Evolutionary conservation across 2,329 filamentous ascomycete species (phyloP).

Genomic region (Aspergillus sp.): DNA sequence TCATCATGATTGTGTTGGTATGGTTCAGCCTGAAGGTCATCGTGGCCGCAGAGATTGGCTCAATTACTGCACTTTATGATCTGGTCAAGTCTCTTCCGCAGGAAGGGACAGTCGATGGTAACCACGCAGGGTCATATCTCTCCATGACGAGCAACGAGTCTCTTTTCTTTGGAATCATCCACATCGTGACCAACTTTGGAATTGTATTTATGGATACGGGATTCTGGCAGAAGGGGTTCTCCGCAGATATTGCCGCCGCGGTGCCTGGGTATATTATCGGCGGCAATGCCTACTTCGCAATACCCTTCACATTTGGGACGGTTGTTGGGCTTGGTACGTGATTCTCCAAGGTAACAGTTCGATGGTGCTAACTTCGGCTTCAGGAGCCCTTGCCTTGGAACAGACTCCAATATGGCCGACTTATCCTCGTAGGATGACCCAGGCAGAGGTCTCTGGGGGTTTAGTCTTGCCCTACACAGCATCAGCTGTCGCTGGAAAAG

Average conservation of each 20-base stretch:
- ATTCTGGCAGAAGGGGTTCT: constrained; percentile 49
- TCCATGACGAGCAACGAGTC: constrained; percentile 38
- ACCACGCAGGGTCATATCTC: constrained; percentile 36
- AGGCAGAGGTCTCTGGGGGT: constrained; percentile 32
- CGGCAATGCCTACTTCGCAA: constrained; percentile 38
- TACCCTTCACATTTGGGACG: constrained; percentile 53
- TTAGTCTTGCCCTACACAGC: constrained; percentile 35
- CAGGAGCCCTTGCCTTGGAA: constrained; percentile 44
- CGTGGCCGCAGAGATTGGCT: constrained; percentile 34
- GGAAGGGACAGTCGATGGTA: constrained; percentile 32
- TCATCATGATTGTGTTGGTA: constrained; percentile 41
- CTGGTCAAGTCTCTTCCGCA: constrained; percentile 33
- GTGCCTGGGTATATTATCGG: constrained; percentile 46
- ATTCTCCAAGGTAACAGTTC: too few relatives aligned
- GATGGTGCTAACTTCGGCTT: too few relatives aligned
- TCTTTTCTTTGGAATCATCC: constrained; percentile 38
- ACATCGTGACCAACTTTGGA: constrained; percentile 39
- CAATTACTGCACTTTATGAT: constrained; percentile 37
- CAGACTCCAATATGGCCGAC: constrained; percentile 51
- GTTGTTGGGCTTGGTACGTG: constrained; percentile 42
- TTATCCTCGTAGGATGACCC: constrained; percentile 41
- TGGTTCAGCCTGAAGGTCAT: constrained; percentile 42
- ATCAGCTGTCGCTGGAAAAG: constrained; percentile 37
- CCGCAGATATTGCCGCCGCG: constrained; percentile 40
- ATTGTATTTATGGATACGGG: constrained; percentile 43